A percentile compares a stretch with the other conserved stretches of the same genome.
phyloP scores from a whole-genome alignment of 768 basidiomycete genomes.

The Trametes gibbosa region DNA sequence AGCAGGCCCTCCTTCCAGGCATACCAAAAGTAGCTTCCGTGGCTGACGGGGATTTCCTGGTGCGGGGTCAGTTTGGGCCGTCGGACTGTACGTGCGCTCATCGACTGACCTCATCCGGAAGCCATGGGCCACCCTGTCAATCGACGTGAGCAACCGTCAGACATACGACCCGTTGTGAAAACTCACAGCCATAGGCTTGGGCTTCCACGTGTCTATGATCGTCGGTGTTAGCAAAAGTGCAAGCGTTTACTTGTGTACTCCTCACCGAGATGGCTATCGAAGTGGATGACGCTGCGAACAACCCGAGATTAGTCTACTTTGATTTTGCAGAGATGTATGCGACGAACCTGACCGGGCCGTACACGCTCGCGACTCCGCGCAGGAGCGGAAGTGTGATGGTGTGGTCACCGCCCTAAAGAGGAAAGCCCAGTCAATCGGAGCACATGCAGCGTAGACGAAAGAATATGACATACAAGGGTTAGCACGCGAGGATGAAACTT shows the following conservation, averaged over 20 bases:
- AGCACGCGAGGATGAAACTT: conserved; percentile 34
- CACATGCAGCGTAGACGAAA: too few species aligned
- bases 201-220: conserved; percentile 25
- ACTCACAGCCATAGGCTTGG: conserved; percentile 11
- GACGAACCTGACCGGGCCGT: conserved; percentile 31
- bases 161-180: not conserved
- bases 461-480: conserved; percentile 24
- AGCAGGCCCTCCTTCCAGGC: conserved; percentile 33
- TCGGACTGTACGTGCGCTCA: too few species aligned
- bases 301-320: not conserved
- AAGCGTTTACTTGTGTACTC: too few species aligned
- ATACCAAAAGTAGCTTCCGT: conserved; percentile 35
- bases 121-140: conserved; percentile 27
- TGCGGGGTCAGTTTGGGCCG: not conserved
- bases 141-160: not conserved
- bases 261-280: conserved; percentile 27
- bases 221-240: too few species aligned
- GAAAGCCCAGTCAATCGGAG: not conserved
- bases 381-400: conserved; percentile 33
- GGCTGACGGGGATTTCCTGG: conserved; percentile 29
- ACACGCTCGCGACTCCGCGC: conserved; percentile 29
- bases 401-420: conserved; percentile 29
- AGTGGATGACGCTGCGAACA: conserved; percentile 30
- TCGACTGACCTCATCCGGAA: conserved; percentile 24
- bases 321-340: not conserved